Evolutionary conservation across 2,329 filamentous ascomycete species (phyloP).

Genomic region (Teratosphaeria gauchensis): DNA sequence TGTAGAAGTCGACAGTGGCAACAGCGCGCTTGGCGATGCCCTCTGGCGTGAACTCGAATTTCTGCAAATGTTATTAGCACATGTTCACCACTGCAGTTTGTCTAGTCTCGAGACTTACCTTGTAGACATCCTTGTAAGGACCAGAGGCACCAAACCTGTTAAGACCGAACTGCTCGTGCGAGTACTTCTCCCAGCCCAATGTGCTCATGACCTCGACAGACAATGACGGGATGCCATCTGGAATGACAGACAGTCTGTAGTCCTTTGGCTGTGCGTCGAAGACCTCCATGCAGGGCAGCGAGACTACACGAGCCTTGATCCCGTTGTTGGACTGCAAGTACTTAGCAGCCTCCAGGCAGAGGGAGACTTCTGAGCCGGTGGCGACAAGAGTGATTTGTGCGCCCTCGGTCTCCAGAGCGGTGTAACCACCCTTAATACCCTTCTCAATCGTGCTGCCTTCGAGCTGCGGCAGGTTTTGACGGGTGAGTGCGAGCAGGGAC

Average conservation of each 20-base stretch:
- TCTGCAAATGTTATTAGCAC: constrained; percentile 48
- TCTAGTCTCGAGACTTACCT: constrained; percentile 40
- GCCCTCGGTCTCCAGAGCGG: constrained; percentile 71
- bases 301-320: constrained; percentile 83
- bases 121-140: constrained; percentile 96
- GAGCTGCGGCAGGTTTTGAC: constrained; percentile 96
- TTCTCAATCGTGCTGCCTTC: constrained; percentile 86
- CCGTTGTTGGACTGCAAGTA: constrained; percentile 80
- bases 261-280: constrained; percentile 92
- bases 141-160: constrained; percentile 98
- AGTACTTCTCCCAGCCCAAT: constrained; percentile 97
- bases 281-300: constrained; percentile 92
- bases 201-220: constrained; percentile 96
- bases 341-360: constrained; percentile 88
- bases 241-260: constrained; percentile 85
- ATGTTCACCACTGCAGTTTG: not conserved
- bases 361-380: constrained; percentile 90
- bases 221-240: constrained; percentile 85
- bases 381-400: constrained; percentile 84
- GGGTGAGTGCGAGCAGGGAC: constrained; percentile 85
- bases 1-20: constrained; percentile 94
- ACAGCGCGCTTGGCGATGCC: constrained; percentile 91
- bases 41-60: constrained; percentile 98
- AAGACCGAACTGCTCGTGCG: constrained; percentile 97
- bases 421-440: constrained; percentile 91